Conservation (phyloP, 345 rosid species). For the Sonneratia caseolaris region DNA sequence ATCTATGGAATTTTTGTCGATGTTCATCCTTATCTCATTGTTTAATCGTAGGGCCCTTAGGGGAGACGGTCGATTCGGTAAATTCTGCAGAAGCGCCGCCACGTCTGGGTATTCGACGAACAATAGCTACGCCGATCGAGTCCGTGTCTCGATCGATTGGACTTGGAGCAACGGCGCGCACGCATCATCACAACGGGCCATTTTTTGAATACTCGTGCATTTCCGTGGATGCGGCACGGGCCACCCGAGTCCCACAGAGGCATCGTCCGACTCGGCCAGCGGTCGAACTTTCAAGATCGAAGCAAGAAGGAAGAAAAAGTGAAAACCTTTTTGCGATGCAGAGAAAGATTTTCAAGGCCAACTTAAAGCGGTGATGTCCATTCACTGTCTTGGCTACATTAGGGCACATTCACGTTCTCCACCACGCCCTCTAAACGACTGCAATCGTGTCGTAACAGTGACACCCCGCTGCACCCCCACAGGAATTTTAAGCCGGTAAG, state of each 20-base stretch:
- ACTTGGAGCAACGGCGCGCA: background rate
- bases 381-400: conserved; percentile 6
- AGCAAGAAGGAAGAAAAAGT: background rate
- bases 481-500: no score
- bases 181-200: background rate
- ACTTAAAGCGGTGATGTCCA: background rate
- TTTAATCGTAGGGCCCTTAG: no score
- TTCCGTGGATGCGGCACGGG: background rate
- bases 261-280: no score
- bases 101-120: no score
- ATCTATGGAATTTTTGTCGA: no score
- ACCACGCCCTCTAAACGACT: background rate
- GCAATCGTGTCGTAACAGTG: background rate
- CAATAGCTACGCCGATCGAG: background rate
- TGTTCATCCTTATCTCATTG: no score
- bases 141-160: background rate
- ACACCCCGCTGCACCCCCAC: no score
- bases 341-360: background rate
- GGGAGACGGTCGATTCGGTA: no score
- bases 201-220: background rate
- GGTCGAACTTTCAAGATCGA: background rate
- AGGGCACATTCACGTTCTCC: conserved; percentile 4
- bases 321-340: background rate
- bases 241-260: background rate
- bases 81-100: no score